phyloP scores from a whole-genome alignment of 148 eudicot species.

The Salicornia ramosissima region DNA sequence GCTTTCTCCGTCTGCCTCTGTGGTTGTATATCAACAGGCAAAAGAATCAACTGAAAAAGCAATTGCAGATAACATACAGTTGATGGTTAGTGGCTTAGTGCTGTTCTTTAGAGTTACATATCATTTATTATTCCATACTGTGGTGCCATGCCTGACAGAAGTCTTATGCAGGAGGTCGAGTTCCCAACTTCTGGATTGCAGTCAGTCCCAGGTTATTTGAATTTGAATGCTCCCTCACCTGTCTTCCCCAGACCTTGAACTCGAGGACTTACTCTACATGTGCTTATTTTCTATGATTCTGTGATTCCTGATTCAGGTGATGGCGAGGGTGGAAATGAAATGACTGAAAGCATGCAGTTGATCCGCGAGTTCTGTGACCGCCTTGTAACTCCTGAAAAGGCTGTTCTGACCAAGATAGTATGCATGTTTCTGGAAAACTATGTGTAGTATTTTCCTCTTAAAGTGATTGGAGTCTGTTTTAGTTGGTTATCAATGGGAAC shows the following conservation, averaged over 20 bases:
- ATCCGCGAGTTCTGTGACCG: slow-evolving; percentile 93
- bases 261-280: neutral
- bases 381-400: slow-evolving; percentile 65
- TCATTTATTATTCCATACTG: neutral
- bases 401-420: slow-evolving; percentile 85
- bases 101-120: neutral
- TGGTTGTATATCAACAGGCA: slow-evolving; percentile 52
- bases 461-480: neutral
- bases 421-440: slow-evolving; percentile 29
- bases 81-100: slow-evolving; percentile 94
- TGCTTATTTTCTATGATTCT: neutral
- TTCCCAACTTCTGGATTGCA: slow-evolving; percentile 90
- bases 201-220: slow-evolving; percentile 73
- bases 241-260: neutral
- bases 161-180: slow-evolving; percentile 69
- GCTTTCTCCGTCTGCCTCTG: neutral
- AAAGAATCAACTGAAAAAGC: slow-evolving; percentile 82
- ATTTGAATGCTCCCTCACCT: neutral
- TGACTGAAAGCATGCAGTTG: slow-evolving; percentile 92
- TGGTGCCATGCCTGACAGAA: slow-evolving; percentile 16
- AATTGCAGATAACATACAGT: slow-evolving; percentile 53
- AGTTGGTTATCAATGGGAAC: slow-evolving; percentile 11
- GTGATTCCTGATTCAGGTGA: slow-evolving; percentile 50
- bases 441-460: slow-evolving; percentile 23
- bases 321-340: slow-evolving; percentile 94